These are phyloP conservation scores for Penicillium glabrum DNA, from an alignment of 2,329 filamentous ascomycete species.

Conservation along the genomic window DNA sequence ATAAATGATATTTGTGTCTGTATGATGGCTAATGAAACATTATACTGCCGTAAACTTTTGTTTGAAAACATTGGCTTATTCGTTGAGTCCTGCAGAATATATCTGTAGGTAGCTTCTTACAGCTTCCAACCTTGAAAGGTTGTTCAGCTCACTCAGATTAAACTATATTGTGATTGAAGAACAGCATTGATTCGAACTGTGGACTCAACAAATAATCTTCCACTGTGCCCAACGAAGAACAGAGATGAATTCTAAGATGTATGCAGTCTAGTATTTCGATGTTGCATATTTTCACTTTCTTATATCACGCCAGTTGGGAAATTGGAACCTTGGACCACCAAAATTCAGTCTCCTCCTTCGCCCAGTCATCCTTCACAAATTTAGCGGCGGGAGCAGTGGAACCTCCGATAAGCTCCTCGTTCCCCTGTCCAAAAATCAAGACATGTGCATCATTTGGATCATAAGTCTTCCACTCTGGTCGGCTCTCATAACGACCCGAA, in stretches of 20 bases:
- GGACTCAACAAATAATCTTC: too few species aligned
- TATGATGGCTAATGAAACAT: not conserved
- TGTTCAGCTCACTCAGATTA: not conserved
- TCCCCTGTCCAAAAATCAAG: slow-evolving; percentile 50
- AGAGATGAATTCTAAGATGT: not conserved
- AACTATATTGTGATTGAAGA: not conserved
- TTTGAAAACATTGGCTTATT: not conserved
- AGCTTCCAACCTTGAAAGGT: too few species aligned
- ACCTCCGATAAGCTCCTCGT: slow-evolving; percentile 51
- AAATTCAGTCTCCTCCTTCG: slow-evolving; percentile 47
- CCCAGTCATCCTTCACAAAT: slow-evolving; percentile 44
- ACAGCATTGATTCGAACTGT: too few species aligned
- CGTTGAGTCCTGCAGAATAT: not conserved
- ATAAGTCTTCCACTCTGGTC: slow-evolving; percentile 42
- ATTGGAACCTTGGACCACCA: slow-evolving; percentile 42
- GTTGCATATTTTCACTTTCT: not conserved
- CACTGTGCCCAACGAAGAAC: not conserved
- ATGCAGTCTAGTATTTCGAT: not conserved
- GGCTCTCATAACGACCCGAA: slow-evolving; percentile 24
- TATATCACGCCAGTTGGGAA: slow-evolving; percentile 23
- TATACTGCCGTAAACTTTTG: not conserved
- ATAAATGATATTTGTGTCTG: not conserved
- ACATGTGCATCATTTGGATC: slow-evolving; percentile 29
- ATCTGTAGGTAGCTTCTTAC: not conserved
- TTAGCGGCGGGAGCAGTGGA: slow-evolving; percentile 40